Evolutionary conservation across 257 asterid genomes (phyloP).

Genomic region (Euphrasia confusa): DNA sequence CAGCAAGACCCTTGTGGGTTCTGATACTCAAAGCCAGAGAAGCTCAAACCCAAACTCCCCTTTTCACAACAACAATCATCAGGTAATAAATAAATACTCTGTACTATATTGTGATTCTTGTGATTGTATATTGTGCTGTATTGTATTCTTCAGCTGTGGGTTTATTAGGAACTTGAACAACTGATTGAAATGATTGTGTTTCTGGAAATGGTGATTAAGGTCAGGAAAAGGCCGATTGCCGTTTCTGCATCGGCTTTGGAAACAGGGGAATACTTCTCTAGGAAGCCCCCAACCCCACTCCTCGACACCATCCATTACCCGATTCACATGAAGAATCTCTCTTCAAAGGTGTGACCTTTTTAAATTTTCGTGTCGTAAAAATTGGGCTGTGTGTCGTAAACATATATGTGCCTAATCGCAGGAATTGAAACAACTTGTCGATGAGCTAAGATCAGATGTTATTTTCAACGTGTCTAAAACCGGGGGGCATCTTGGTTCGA

Average conservation of each 20-base stretch:
- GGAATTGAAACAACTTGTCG: constrained; percentile 93
- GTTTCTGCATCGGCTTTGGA: constrained; percentile 67
- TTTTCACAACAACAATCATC: constrained; percentile 32
- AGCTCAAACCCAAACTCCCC: constrained; percentile 34
- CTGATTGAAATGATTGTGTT: constrained; percentile 32
- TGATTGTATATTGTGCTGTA: too few relatives aligned
- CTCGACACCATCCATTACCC: constrained; percentile 90
- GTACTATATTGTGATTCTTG: too few relatives aligned
- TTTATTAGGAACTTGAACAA: too few relatives aligned
- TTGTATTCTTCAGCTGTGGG: constrained; percentile 11
- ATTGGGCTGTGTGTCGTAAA: too few relatives aligned
- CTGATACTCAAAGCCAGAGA: constrained; percentile 35
- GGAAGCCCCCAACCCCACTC: constrained; percentile 93
- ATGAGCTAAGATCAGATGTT: constrained; percentile 81
- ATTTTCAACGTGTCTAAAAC: constrained; percentile 95
- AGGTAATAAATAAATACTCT: constrained; percentile 34
- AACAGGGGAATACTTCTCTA: constrained; percentile 70
- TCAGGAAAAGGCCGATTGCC: constrained; percentile 42
- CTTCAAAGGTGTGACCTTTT: constrained; percentile 51
- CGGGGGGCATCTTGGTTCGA: constrained; percentile 97
- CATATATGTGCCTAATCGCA: constrained; percentile 7
- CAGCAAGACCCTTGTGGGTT: constrained; percentile 34
- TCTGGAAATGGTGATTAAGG: constrained; percentile 30
- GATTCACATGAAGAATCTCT: constrained; percentile 90
- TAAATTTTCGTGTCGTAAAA: too few relatives aligned